A percentile compares a stretch with the other conserved stretches of the same genome.
phyloP scores from a whole-genome alignment of 768 basidiomycete species.

The Serendipita vermifera region DNA sequence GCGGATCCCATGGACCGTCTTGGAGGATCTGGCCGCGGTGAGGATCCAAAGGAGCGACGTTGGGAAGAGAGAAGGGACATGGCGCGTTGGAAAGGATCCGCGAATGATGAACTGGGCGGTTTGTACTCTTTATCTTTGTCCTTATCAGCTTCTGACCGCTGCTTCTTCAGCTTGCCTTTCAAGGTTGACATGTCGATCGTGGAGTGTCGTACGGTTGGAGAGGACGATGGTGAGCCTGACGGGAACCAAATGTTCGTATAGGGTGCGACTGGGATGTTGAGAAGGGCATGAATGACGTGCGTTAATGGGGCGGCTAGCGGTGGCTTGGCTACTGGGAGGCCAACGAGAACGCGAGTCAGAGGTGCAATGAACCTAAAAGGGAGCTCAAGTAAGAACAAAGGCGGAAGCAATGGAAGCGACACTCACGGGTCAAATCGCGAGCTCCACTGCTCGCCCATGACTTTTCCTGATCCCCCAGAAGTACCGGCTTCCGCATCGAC shows the following conservation, averaged over 20 bases:
- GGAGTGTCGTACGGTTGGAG: slow-evolving; percentile 17
- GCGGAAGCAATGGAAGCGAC: not conserved
- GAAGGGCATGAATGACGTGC: slow-evolving; percentile 69
- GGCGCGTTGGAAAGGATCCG: slow-evolving; percentile 5
- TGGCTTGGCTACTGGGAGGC: slow-evolving; percentile 46
- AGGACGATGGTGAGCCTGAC: slow-evolving; percentile 19
- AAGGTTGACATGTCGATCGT: too few species aligned
- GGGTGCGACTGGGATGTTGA: slow-evolving; percentile 57
- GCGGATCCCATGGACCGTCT: slow-evolving; percentile 12
- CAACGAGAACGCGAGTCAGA: slow-evolving; percentile 54
- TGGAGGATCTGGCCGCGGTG: slow-evolving; percentile 15
- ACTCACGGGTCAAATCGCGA: slow-evolving; percentile 55
- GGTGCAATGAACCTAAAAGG: slow-evolving; percentile 49
- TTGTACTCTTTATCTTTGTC: not conserved
- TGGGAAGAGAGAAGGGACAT: slow-evolving; percentile 8
- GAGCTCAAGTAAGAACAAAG: not conserved
- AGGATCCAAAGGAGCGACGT: not conserved
- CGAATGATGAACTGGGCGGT: not conserved
- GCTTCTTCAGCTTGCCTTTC: not conserved
- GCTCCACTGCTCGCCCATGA: slow-evolving; percentile 58
- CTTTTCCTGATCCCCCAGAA: slow-evolving; percentile 9
- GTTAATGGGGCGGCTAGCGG: slow-evolving; percentile 65
- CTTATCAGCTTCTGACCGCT: not conserved
- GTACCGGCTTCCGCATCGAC: slow-evolving; percentile 15
- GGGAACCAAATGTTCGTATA: slow-evolving; percentile 54